Conservation (phyloP, 306 rosid genomes). For the Fagus crenata region DNA sequence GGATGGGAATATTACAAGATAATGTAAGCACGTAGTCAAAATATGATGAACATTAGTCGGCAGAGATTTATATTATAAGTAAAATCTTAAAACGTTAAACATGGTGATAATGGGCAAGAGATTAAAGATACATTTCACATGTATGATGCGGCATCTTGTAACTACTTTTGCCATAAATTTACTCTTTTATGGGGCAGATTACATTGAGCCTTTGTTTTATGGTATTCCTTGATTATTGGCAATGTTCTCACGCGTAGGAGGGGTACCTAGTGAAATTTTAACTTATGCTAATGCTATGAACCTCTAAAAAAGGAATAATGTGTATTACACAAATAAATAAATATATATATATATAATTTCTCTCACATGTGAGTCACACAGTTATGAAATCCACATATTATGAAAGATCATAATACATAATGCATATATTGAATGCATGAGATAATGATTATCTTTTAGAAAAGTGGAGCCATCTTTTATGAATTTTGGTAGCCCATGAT, state of each 20-base stretch:
- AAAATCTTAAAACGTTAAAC: constrained; percentile 22
- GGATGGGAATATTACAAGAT: constrained; percentile 30
- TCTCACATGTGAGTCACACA: no score
- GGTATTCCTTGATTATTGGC: no score
- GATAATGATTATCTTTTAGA: constrained; percentile 11
- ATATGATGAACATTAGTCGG: constrained; percentile 51
- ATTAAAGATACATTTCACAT: constrained; percentile 10
- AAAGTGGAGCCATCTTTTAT: constrained; percentile 1
- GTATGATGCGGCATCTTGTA: not conserved
- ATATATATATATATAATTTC: no score
- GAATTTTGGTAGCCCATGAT: constrained; percentile 8
- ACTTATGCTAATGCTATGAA: no score
- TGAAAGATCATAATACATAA: no score
- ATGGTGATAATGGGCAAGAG: not conserved
- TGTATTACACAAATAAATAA: no score
- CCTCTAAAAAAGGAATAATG: no score
- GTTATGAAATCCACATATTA: no score
- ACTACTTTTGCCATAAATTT: constrained; percentile 6
- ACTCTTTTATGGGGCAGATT: not conserved
- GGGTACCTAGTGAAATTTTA: no score
- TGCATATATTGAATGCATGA: not conserved
- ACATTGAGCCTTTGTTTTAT: constrained; percentile 7
- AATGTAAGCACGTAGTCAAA: constrained; percentile 35
- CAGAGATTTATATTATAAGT: constrained; percentile 54
- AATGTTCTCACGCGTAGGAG: no score